phyloP scores from a whole-genome alignment of 495 filamentous ascomycete species.

The Podospora didyma region DNA sequence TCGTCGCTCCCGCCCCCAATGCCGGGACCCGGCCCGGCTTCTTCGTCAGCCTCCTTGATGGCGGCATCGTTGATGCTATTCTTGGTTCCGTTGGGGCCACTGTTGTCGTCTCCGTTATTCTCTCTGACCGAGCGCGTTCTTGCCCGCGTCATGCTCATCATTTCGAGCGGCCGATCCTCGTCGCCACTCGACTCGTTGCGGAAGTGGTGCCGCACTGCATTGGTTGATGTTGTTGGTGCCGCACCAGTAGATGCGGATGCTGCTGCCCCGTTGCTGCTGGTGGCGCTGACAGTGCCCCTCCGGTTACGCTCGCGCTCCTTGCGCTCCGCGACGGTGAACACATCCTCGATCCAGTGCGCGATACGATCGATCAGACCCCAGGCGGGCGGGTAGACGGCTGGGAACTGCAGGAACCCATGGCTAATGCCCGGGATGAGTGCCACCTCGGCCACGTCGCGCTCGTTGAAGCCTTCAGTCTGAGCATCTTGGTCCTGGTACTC shows the following conservation, averaged over 20 bases:
- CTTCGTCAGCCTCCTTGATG: not conserved
- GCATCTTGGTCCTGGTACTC: conserved; percentile 29
- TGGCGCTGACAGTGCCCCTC: conserved; percentile 15
- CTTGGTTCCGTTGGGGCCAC: not conserved
- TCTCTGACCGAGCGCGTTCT: conserved; percentile 25
- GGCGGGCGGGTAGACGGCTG: conserved; percentile 75
- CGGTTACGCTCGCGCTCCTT: conserved; percentile 20
- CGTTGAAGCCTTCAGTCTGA: conserved; percentile 54
- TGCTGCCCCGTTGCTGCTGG: conserved; percentile 9
- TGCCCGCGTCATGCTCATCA: conserved; percentile 61
- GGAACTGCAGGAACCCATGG: conserved; percentile 93
- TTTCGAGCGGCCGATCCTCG: conserved; percentile 77
- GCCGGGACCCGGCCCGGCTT: no score
- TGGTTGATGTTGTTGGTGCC: not conserved
- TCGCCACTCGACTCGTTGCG: conserved; percentile 67
- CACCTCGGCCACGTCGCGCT: conserved; percentile 75
- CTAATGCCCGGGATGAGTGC: conserved; percentile 79
- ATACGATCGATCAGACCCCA: conserved; percentile 76
- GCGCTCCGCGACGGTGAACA: conserved; percentile 53
- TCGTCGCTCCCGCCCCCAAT: not conserved
- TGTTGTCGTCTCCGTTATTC: not conserved
- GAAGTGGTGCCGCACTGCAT: conserved; percentile 32
- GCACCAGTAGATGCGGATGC: not conserved
- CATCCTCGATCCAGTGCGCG: conserved; percentile 69
- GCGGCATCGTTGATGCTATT: not conserved